A percentile compares a stretch with the other conserved stretches of the same genome.
Conservation (phyloP, 2,329 filamentous ascomycete species). For the Mycocentrospora acerina region DNA sequence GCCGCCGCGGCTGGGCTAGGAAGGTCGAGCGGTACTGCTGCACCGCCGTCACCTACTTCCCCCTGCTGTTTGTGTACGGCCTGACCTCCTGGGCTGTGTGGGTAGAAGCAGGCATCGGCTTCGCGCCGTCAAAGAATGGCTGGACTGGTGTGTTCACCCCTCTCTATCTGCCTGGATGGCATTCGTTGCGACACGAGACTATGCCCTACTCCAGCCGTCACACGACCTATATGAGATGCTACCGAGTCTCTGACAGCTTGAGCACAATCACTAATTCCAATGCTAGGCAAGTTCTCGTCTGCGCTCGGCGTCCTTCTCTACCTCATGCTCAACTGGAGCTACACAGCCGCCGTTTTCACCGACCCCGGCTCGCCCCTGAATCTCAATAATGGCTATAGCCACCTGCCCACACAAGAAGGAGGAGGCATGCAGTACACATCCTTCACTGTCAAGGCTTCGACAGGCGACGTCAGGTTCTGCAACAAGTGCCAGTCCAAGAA, state of each 20-base stretch:
- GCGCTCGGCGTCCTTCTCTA: conserved; percentile 71
- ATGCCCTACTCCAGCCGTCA: too few relatives aligned
- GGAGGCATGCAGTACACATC: conserved; percentile 61
- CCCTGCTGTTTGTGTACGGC: conserved; percentile 84
- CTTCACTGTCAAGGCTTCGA: conserved; percentile 84
- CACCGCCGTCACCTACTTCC: conserved; percentile 74
- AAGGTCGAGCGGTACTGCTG: conserved; percentile 84
- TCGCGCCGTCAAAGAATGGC: conserved; percentile 34
- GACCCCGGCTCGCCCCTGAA: conserved; percentile 70
- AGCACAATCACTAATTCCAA: conserved; percentile 24
- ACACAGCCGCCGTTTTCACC: conserved; percentile 91
- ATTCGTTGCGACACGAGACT: neutral
- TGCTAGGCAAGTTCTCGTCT: conserved; percentile 52
- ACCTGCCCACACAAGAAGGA: conserved; percentile 72
- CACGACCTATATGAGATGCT: too few relatives aligned
- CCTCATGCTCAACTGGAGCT: conserved; percentile 79
- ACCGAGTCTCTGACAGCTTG: too few relatives aligned
- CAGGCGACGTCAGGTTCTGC: conserved; percentile 84
- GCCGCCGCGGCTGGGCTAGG: conserved; percentile 58
- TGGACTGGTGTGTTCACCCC: conserved; percentile 37
- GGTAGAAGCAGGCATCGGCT: conserved; percentile 75
- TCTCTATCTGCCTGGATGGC: neutral
- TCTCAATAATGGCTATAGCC: conserved; percentile 65
- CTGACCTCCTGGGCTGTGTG: conserved; percentile 94
- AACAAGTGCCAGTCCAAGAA: conserved; percentile 97